Base-by-base conservation (phyloP, 441 rosid species). In the Biscutella laevigata region DNA sequence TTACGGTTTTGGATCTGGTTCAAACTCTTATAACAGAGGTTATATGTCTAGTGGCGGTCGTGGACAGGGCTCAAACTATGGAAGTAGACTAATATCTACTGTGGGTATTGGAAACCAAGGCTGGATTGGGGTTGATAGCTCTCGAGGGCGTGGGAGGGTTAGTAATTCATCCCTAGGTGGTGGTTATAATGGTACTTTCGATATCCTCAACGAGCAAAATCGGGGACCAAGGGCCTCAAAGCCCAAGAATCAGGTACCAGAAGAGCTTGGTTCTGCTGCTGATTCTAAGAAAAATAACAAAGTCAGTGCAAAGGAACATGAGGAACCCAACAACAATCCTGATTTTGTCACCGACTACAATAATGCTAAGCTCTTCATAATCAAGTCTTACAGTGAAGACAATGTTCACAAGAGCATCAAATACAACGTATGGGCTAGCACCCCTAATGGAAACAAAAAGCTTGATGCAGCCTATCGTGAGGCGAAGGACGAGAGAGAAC, bases 311-410 rank as follows among this genome's bases (percentile, higher is more conserved):
- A 75, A 57, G 53, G 69, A 73, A 51, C 40, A 44, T 0, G 77
- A 71, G 53, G 77, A 73, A 41, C 71, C 69, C 28, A 70, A 67
- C 70, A 77, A 8, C 19, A 26, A 13, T 45, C 45, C 61, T 17
- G 80, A 81, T n/a, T 81, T 81, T 45, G 47, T 62, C 27, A 68
- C 75, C 1, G 80, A 74, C 33, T 72, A 78, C 64, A 30, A 57
- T 38, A 60, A 76, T 59, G 84, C 87, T 6, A 81, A 69, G 67
- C 66, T 81, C 56, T 81, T 81, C 51, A 71, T 81, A 33, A 81
- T 81, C 58, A 81, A 81, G 74, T 81, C 87, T 0, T 81, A 81
- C 70, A 81, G 87, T 32, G 87, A 81, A 60, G 87, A 81, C 73
- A 75, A 81, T 71, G 82, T 81, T 45, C 87, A 81, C 64, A 81